A percentile compares a stretch with the other conserved stretches of the same genome.
Evolutionary conservation across 1,139 yeast species (phyloP).

Genomic region (Sugiyamaella novakii): DNA sequence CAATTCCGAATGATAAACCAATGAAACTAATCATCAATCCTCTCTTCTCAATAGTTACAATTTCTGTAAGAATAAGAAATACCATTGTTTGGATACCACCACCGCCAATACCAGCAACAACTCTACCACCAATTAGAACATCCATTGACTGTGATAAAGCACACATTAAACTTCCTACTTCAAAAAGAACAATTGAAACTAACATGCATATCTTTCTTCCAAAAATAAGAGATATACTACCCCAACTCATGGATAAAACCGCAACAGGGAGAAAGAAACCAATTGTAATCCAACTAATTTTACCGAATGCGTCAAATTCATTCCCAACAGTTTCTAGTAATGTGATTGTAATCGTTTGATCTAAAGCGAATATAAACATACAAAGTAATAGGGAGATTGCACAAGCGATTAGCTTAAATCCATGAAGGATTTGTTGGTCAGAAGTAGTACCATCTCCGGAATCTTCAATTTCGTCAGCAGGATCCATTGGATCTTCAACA

Average conservation of each 20-base stretch:
- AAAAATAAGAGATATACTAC: conserved; percentile 60
- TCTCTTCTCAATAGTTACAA: conserved; percentile 61
- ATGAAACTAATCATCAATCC: conserved; percentile 55
- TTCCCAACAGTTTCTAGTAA: conserved; percentile 57
- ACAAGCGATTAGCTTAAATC: conserved; percentile 48
- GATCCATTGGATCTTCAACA: too few species aligned
- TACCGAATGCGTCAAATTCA: conserved; percentile 55
- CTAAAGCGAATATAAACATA: conserved; percentile 55
- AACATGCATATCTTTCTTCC: conserved; percentile 60
- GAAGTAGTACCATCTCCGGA: conserved; percentile 33
- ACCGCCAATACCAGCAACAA: conserved; percentile 74
- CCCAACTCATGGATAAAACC: conserved; percentile 61
- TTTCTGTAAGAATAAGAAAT: conserved; percentile 60
- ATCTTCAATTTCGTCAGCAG: conserved; percentile 16
- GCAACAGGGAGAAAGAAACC: conserved; percentile 65
- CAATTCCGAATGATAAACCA: conserved; percentile 56
- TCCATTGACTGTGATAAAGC: conserved; percentile 60
- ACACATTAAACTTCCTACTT: conserved; percentile 61
- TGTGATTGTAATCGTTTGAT: conserved; percentile 66
- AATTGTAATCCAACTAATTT: conserved; percentile 62
- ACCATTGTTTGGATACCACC: conserved; percentile 67
- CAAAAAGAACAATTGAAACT: conserved; percentile 59
- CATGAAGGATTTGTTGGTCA: conserved; percentile 44
- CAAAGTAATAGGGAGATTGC: conserved; percentile 52
- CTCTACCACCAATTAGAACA: conserved; percentile 69